Evolutionary conservation across 257 asterid genomes (phyloP), one percentile per base, ranked within the genome.

Genomic region (Fraxinus cuspidata): DNA sequence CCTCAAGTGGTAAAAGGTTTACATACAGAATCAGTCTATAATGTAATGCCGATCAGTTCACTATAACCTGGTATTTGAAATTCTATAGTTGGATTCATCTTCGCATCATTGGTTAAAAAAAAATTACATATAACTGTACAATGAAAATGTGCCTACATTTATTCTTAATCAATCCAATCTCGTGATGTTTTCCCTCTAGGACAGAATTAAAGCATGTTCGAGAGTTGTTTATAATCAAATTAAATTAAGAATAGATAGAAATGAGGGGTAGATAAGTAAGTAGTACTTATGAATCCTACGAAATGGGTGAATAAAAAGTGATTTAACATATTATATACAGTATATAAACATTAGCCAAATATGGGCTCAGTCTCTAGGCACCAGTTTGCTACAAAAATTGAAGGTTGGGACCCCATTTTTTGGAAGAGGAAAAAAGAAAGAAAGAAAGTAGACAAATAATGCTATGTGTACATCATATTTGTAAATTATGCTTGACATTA

Each of bases 1-100:
- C 21, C 51, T 15, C 40, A 70, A 53, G 38, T 47, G 21, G 65
- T 19, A 21, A 5, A 56, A 56, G 27, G 65, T 29, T 69, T 73
- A 80, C 63, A 35, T 7, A 25, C 28, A 69, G 32, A 66, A 47
- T 40, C 63, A 7, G 21, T 56, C 70, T 66, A 65, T 51, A 44
- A 18, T 19, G 40, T 9, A 34, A 71, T 42, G 18, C 1, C 31
- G 60, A 40, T 42, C 51, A 11, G 51, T 15, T 28, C 38, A 6
- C 63, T 64, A 60, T 23, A 21, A 79, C 23, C 27, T 32, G 21
- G 23, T 27, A 60, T 11, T 25, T 66, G 12, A 12, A 35, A 3
- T 38, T 13, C 34, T 13, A 73, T 49, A 51, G 25, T 25, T 19
- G n/a, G 32, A 65, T 38, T 67, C 63, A 19, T 44, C 21, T 19